Evolutionary conservation across 2,329 filamentous ascomycete genomes (phyloP), one percentile per base, ranked within the genome.

Genomic region (Pyrenochaeta sp.): DNA sequence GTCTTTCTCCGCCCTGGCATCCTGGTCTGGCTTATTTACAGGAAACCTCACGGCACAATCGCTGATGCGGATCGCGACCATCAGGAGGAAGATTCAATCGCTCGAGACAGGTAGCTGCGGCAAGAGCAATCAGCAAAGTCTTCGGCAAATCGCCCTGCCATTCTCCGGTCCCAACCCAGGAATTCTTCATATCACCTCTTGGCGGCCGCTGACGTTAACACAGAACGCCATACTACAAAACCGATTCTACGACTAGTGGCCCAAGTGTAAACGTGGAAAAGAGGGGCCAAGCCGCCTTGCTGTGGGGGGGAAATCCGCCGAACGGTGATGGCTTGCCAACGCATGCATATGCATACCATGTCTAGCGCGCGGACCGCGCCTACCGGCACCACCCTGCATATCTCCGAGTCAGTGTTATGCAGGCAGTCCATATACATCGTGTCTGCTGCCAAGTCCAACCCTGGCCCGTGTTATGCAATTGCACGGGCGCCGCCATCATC

Each of bases 291-390:
- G 23, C 23, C 23, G 23, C 23, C 23, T 27, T 27, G 23, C 23
- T 27, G 23, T 27, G 23, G 23, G 23, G 23, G 23, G 23, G 23
- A 27, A 27, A 27, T 27, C 23, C 23, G 23, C 23, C 23, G 23
- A 27, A 27, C 23, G 23, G 23, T 27, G 23, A 27, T 27, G 23
- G 23, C 23, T 27, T 33, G 45, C 35, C 45, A 48, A 48, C 45
- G 45, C 45, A 48, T 48, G 29, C 45, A 48, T 48, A 48, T 31
- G 30, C 17, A 35, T 21, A 29, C 45, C 20, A 42, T 40, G 15
- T 18, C 45, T 48, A 48, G 36, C 45, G 45, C 45, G 45, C 45
- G 35, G 29, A n/a, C 45, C 45, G 45, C 45, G 45, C 40, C 18
- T 48, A 39, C 5, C 23, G 23, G 23, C 23, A 27, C 23, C 36